Base-by-base conservation (phyloP, 176 grass and related monocot genomes). In the Triticum monococcum region DNA sequence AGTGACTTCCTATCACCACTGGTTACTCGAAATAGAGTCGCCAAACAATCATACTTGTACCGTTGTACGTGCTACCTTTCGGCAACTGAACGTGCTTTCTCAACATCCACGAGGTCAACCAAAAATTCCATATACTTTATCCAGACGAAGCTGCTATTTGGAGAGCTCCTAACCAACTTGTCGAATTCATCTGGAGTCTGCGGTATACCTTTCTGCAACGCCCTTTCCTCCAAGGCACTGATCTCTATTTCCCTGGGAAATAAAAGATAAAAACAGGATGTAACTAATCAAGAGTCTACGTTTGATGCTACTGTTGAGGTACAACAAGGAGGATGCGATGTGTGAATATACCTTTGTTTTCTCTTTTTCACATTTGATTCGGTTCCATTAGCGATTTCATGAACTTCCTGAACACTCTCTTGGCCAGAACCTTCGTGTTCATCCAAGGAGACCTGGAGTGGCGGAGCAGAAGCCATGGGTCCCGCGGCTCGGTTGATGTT, bases 91-190 rank as follows among this genome's bases (percentile, higher is more conserved):
- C 92, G 94, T 84, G 94, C 94, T 86, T 98, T 94, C 60, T 92
- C 94, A 64, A 90, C 65, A 68, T 98, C 92, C 85, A 84, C 92
- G 17, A 91, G 89, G 79, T 89, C 87, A 63, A 98, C 84, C 85
- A 91, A 91, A 81, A 84, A 88, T 6, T 80, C 94, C 94, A 96
- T 96, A 84, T 98, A 98, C 10, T 92, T 98, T 90, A 98, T 96
- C 94, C 97, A 96, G 23, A 98, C 85, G 48, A 89, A 96, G 76
- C 97, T 94, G 86, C 93, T 96, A 64, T 96, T 98, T 17, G 92
- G 97, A 9, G 97, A 98, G 50, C 79, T 94, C 86, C 94, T 91
- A 18, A 96, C 88, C 85, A 96, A 77, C 91, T 94, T 94, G 83
- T 98, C 97, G 18, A 92, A 98, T 83, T 98, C 97, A 90, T 98